Evolutionary conservation across 176 grass and related monocot species (phyloP), one percentile per base, ranked within the genome.

Genomic region (Saccharum spontaneum): DNA sequence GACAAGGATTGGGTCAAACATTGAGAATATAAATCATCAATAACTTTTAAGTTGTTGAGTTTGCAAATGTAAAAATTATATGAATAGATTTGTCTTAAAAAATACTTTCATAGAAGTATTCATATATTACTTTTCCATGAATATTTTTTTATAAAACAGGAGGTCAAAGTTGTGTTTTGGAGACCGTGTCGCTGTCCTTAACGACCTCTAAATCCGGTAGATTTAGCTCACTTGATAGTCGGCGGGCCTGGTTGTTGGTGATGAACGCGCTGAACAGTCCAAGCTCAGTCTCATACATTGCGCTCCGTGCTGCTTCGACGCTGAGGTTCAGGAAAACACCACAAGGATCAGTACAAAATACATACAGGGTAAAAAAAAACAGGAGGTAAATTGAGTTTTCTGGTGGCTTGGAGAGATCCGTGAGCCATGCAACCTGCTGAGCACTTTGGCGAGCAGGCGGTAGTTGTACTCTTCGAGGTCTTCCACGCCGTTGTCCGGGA

Each of bases 211-310:
- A n/a, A n/a, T n/a, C n/a, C n/a, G n/a, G n/a, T 66, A 37, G 55
- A 68, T 60, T 68, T 60, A 18, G 80, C 77, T 89, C 61, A 90
- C 88, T 82, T 54, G 88, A 77, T 11, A 90, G 17, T 10, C 37
- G 71, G 7, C 79, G 88, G 34, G 83, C 83, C 73, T 90, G 83
- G 43, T 90, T 90, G 83, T 90, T 86, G 30, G 88, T 90, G 66
- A 90, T 73, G 73, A 72, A 66, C 3, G 83, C 88, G 7, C 88
- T 82, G 83, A 90, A 86, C 11, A 15, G 5, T 34, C 79, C 73
- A 11, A 75, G 54, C 11, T 82, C 66, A 26, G n/a, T 86, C 34
- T 82, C 83, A 0, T 71, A 90, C 75, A 10, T 87, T 38, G 17
- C 90, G 82, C 41, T 83, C 78, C 5, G 77, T 41, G 85, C 92